A percentile compares a stretch with the other conserved stretches of the same genome.
Evolutionary conservation across 768 basidiomycete species (phyloP).

Genomic region (Hygrocybe punicea): DNA sequence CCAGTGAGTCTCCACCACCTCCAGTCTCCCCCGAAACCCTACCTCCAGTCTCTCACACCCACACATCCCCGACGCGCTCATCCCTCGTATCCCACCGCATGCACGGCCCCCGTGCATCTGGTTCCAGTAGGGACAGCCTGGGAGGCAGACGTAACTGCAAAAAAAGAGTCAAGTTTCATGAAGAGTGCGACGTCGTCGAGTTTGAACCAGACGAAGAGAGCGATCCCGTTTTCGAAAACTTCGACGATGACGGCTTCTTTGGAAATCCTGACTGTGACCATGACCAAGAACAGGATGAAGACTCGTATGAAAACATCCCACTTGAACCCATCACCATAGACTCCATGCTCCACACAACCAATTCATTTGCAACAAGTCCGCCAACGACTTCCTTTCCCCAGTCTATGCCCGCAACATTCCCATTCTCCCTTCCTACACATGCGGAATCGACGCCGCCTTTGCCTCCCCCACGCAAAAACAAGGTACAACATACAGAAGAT

Average conservation of each 20-base stretch:
- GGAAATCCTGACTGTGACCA: neutral
- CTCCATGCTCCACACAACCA: slow-evolving; percentile 55
- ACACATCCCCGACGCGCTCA: slow-evolving; percentile 56
- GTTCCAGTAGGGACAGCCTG: slow-evolving; percentile 29
- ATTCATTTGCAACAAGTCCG: slow-evolving; percentile 12
- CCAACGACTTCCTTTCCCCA: slow-evolving; percentile 44
- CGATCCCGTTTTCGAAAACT: neutral
- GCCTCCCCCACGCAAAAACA: neutral
- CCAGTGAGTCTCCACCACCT: slow-evolving; percentile 10
- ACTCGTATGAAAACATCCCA: slow-evolving; percentile 37
- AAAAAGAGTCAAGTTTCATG: slow-evolving; percentile 79
- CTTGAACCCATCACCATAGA: slow-evolving; percentile 63
- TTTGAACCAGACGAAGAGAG: slow-evolving; percentile 49
- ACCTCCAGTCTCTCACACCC: slow-evolving; percentile 9
- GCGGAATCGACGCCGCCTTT: neutral
- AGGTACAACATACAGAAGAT: neutral
- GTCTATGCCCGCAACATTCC: slow-evolving; percentile 10
- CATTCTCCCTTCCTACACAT: slow-evolving; percentile 14
- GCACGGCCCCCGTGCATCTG: slow-evolving; percentile 63
- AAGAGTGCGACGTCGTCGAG: slow-evolving; percentile 78
- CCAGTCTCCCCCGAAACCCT: slow-evolving; percentile 7
- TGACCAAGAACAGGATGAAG: slow-evolving; percentile 5
- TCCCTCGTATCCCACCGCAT: slow-evolving; percentile 69
- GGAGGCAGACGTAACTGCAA: slow-evolving; percentile 51
- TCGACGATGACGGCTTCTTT: slow-evolving; percentile 1